These are phyloP conservation scores for Botrytis fabae DNA, from an alignment of 2,329 filamentous ascomycete genomes.

Conservation along the genomic window DNA sequence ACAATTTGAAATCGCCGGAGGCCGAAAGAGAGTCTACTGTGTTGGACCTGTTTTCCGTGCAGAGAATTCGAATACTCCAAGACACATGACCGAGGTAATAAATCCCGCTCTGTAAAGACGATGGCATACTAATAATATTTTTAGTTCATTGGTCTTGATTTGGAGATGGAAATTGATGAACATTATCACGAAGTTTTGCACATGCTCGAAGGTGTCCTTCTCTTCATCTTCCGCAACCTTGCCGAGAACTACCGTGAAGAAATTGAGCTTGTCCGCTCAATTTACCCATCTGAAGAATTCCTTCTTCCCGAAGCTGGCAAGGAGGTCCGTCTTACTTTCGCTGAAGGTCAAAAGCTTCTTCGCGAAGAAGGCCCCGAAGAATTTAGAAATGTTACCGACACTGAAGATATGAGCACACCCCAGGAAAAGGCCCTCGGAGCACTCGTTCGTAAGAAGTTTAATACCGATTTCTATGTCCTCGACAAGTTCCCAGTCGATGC, in stretches of 20 bases:
- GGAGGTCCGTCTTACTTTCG: constrained; percentile 74
- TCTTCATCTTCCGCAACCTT: constrained; percentile 78
- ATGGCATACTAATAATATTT: constrained; percentile 12
- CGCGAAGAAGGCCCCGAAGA: constrained; percentile 71
- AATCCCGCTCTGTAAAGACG: not conserved
- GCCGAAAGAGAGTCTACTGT: constrained; percentile 74
- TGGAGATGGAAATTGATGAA: constrained; percentile 85
- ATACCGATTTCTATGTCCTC: constrained; percentile 93
- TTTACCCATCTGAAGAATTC: constrained; percentile 78
- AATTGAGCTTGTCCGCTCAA: constrained; percentile 68
- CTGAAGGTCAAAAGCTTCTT: constrained; percentile 74
- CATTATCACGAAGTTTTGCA: constrained; percentile 73
- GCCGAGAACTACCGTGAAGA: constrained; percentile 62
- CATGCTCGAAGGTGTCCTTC: constrained; percentile 71
- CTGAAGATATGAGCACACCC: constrained; percentile 77
- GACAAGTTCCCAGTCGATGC: constrained; percentile 93
- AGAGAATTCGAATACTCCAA: constrained; percentile 81
- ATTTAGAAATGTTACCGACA: constrained; percentile 66
- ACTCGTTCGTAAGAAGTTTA: constrained; percentile 83
- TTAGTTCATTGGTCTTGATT: constrained; percentile 80
- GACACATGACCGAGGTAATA: constrained; percentile 75
- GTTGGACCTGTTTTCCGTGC: constrained; percentile 81
- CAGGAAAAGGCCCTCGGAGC: constrained; percentile 88
- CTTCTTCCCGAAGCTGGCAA: constrained; percentile 73
- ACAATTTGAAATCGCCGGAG: constrained; percentile 80